Evolutionary conservation across 2,329 filamentous ascomycete species (phyloP), one percentile per base, ranked within the genome.

Genomic region (Trichocomaceae sp.): DNA sequence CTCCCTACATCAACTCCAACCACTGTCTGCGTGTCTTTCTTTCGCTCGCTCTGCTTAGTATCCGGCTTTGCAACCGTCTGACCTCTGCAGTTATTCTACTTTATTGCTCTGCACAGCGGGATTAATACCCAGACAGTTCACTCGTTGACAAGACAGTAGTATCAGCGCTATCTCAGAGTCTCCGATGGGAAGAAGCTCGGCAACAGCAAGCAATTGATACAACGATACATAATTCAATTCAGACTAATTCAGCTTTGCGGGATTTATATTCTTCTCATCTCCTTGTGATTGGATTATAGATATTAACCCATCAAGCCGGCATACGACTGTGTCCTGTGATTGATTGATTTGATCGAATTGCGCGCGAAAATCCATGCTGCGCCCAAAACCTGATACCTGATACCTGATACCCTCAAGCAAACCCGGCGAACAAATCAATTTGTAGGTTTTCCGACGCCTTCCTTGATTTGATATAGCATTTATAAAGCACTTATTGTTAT

Each of bases 371-470:
- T 52, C 41, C 13, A 52, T 47, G 51, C 20, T 31, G 37, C 23
- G 23, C 37, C 31, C 15, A 8, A 19, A 35, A 42, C 19, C 44
- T 5, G 50, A 17, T 41, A 17, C 37, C 29, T 45, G 23, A 13
- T 37, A 26, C 26, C 35, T 41, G 35, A 41, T 42, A 26, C 23
- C 7, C 23, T 26, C 23, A 26, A 26, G 20, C 22, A 33, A 41
- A 8, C 23, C 44, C 31, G 4, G 31, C 9, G 31, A 23, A 15
- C 13, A 19, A 39, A 31, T 33, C 39, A 22, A 20, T 42, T 26
- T 47, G 44, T 53, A 22, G 22, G 51, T 53, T 47, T 47, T 39
- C 17, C 51, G 45, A 53, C 33, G 22, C 45, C 20, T 53, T 46
- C 41, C 50, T 47, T 53, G 51, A 41, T 53, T 47, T 26, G 31